Evolutionary conservation across 1,284 basidiomycete genomes (phyloP), one percentile per base, ranked within the genome.

Genomic region (Sanghuangporus baumii): DNA sequence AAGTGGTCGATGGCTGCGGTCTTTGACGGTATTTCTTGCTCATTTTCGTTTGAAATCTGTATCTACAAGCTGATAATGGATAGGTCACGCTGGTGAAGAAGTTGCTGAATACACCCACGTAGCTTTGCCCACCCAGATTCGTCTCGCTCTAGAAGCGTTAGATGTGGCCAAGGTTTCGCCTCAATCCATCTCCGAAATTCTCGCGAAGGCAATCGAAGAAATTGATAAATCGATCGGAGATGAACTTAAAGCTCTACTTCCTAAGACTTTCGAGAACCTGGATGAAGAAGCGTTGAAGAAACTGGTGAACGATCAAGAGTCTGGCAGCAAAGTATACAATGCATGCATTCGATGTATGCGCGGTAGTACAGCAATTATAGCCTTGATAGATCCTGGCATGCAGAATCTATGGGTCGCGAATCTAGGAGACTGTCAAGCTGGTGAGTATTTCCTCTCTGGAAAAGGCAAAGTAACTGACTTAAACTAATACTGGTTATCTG

Each of bases 341-440:
- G 87, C 86, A 70, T 82, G 82, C 14, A 73, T 83, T 55, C 74
- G 87, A 48, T 87, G 86, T 70, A 87, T 90, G 84, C 85, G 87
- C 66, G 87, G 87, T 16, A 88, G 86, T 2, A 90, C 88, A 2
- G 86, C 84, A 5, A 78, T 89, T 48, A 81, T 89, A 41, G 81
- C 87, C 2, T 77, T 89, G 50, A 77, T 88, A 36, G 88, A 89
- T 71, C 86, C 86, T 51, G 76, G 80, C 14, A 80, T 82, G 63
- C 74, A 81, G 68, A 83, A 89, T 65, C 73, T 89, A 12, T 89
- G 88, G 86, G 74, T 89, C 37, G 88, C 87, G 0, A 88, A 88
- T 67, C 74, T 89, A 14, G 87, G 87, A 4, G 87, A 89, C 69
- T 88, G 87, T 70, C 84, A 87, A 75, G 87, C 85, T 59, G 75